phyloP scores from a whole-genome alignment of 2,329 filamentous ascomycete genomes.

The Sphaerulina musiva region DNA sequence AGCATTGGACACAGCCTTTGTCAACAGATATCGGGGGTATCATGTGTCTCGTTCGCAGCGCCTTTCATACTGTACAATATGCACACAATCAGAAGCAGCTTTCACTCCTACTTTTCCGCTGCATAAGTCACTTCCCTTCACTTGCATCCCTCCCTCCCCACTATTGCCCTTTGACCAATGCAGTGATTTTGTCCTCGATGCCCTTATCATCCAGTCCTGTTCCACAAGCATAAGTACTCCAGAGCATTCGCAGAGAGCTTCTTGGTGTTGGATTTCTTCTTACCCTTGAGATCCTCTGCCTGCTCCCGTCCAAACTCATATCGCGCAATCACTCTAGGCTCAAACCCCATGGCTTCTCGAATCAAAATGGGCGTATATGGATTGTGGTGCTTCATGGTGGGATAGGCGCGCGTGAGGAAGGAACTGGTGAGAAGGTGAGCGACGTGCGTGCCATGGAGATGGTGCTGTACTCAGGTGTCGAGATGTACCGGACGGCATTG shows the following conservation, averaged over 20 bases:
- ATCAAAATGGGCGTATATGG: slow-evolving; percentile 89
- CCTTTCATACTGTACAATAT: slow-evolving; percentile 22
- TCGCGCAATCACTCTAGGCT: slow-evolving; percentile 83
- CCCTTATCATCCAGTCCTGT: slow-evolving; percentile 61
- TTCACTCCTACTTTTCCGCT: not conserved
- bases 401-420: slow-evolving; percentile 86
- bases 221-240: not conserved
- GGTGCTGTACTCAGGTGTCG: not conserved
- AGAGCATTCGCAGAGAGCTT: not conserved
- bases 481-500: slow-evolving; percentile 69
- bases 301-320: slow-evolving; percentile 71
- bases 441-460: not conserved
- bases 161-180: slow-evolving; percentile 50
- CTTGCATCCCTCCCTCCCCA: not conserved
- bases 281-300: slow-evolving; percentile 56
- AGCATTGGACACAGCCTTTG: no score
- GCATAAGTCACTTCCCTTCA: not conserved
- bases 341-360: slow-evolving; percentile 78
- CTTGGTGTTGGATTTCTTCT: slow-evolving; percentile 15
- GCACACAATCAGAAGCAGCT: slow-evolving; percentile 15
- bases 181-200: slow-evolving; percentile 62
- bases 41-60: slow-evolving; percentile 11
- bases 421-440: slow-evolving; percentile 49
- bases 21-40: slow-evolving; percentile 8
- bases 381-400: slow-evolving; percentile 99